phyloP scores from a whole-genome alignment of 805 yeast genomes.

The Kuraishia ogatae region DNA sequence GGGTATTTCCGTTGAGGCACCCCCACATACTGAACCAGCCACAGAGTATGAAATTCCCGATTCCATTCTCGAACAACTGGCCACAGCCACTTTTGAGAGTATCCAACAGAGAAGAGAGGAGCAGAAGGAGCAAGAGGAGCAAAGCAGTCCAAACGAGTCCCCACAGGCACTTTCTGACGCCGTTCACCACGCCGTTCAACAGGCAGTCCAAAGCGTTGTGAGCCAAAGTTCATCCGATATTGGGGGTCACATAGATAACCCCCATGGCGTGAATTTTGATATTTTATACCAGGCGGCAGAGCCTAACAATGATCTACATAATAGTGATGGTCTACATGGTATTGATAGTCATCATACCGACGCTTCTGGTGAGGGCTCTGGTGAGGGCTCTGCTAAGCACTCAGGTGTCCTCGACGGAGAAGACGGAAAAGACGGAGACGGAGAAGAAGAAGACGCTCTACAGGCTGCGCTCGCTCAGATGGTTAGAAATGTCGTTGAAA shows the following conservation, averaged over 20 bases:
- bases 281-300: not conserved
- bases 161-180: not conserved
- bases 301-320: not conserved
- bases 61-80: conserved; percentile 6
- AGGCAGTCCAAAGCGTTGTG: not conserved
- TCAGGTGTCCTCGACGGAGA: too few relatives aligned
- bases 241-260: not conserved
- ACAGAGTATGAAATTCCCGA: conserved; percentile 1
- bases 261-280: not conserved
- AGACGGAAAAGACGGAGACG: too few relatives aligned
- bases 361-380: too few relatives aligned
- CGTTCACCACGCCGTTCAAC: not conserved
- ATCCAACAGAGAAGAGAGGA: not conserved
- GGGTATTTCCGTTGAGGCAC: not conserved
- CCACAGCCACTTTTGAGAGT: conserved; percentile 1
- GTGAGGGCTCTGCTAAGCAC: too few relatives aligned
- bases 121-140: not conserved
- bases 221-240: not conserved
- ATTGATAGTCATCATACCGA: too few relatives aligned
- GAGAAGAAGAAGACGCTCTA: conserved; percentile 23
- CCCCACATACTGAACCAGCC: not conserved
- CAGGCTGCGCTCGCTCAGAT: conserved; percentile 48
- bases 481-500: conserved; percentile 45
- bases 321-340: too few relatives aligned
- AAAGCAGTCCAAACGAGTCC: not conserved